Conservation (phyloP, 495 filamentous ascomycete species). For the Aspergillus heteromorphus region DNA sequence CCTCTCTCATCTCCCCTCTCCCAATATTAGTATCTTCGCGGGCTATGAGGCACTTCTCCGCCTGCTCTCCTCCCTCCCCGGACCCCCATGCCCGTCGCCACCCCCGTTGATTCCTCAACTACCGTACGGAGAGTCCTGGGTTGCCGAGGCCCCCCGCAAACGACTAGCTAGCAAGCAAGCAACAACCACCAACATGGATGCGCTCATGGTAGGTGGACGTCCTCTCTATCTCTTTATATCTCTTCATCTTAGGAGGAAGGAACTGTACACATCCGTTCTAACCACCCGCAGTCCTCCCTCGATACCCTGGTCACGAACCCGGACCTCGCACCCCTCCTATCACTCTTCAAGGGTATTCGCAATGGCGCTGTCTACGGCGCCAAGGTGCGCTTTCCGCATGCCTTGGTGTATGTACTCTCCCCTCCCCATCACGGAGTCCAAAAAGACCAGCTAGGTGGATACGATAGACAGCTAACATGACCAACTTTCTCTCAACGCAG, state of each 20-base stretch:
- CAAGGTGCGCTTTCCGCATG: constrained; percentile 98
- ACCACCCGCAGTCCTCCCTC: constrained; percentile 16
- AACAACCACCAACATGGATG: constrained; percentile 31
- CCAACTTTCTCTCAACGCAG: constrained; percentile 35
- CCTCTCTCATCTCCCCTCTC: not conserved
- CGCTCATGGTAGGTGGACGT: constrained; percentile 30
- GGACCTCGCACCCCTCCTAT: constrained; percentile 71
- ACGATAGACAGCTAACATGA: not conserved
- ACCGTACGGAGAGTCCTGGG: constrained; percentile 13
- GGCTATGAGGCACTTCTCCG: constrained; percentile 3
- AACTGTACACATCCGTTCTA: too few relatives aligned
- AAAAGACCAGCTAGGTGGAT: too few relatives aligned
- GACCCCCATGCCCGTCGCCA: constrained; percentile 9
- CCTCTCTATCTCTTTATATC: too few relatives aligned
- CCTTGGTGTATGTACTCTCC: constrained; percentile 66
- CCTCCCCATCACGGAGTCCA: not conserved
- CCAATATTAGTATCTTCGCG: constrained; percentile 2
- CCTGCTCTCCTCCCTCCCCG: constrained; percentile 6
- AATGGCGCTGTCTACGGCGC: constrained; percentile 97
- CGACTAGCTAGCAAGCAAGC: constrained; percentile 29
- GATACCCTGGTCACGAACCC: constrained; percentile 77
- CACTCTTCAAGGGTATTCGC: constrained; percentile 82
- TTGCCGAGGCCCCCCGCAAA: constrained; percentile 28
- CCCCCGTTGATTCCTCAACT: constrained; percentile 8
- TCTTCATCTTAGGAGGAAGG: too few relatives aligned